Evolutionary conservation across 495 filamentous ascomycete species (phyloP).

Genomic region (Aspergillus avenaceus): DNA sequence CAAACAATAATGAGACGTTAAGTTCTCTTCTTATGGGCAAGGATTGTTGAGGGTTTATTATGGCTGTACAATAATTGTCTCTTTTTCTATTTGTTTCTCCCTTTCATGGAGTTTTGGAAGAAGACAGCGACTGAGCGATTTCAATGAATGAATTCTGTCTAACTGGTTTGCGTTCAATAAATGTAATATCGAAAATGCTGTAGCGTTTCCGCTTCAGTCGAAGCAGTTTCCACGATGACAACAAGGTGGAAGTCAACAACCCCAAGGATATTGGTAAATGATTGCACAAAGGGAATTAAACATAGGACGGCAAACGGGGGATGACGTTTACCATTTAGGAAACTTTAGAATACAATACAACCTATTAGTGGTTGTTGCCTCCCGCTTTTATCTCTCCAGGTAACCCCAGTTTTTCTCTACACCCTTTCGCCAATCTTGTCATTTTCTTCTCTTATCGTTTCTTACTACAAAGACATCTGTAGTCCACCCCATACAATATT

Average conservation of each 20-base stretch:
- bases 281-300: background rate
- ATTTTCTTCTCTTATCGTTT: background rate
- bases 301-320: slow-evolving; percentile 8
- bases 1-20: slow-evolving; percentile 24
- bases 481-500: background rate
- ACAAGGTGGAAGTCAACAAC: no score
- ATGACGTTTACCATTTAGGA: background rate
- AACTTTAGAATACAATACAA: background rate
- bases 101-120: no score
- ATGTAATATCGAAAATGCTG: no score
- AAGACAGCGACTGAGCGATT: background rate
- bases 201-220: no score
- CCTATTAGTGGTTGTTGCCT: no score
- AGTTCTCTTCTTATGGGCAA: slow-evolving; percentile 36
- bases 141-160: no score
- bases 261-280: no score
- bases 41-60: slow-evolving; percentile 20
- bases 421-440: background rate
- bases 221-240: no score
- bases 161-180: no score
- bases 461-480: no score
- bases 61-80: slow-evolving; percentile 26
- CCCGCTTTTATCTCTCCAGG: background rate
- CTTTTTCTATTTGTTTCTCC: background rate
- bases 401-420: background rate